phyloP scores from a whole-genome alignment of 2,329 filamentous ascomycete species.

The Colletotrichum navitas region DNA sequence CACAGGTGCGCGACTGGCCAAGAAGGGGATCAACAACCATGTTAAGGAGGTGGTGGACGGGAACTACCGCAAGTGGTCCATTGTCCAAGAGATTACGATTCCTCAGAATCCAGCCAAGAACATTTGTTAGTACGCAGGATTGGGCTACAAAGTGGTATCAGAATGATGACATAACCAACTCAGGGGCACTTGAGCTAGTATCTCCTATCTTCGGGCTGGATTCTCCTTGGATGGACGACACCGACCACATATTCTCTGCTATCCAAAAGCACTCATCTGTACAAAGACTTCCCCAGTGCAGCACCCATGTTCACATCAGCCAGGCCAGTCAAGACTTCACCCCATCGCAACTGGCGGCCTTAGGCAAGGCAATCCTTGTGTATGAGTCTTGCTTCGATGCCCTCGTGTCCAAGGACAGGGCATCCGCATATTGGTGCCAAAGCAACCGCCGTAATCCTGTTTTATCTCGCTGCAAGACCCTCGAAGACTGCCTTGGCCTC shows the following conservation, averaged over 20 bases:
- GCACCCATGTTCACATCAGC: constrained; percentile 56
- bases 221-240: constrained; percentile 48
- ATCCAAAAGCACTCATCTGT: constrained; percentile 47
- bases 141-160: not conserved
- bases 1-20: constrained; percentile 49
- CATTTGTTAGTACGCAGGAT: constrained; percentile 46
- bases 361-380: constrained; percentile 51
- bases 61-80: constrained; percentile 54
- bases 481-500: constrained; percentile 45
- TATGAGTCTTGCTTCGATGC: constrained; percentile 53
- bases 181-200: constrained; percentile 53
- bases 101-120: constrained; percentile 49
- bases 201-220: constrained; percentile 51
- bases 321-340: constrained; percentile 38
- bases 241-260: constrained; percentile 49
- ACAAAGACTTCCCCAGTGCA: constrained; percentile 47
- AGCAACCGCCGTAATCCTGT: constrained; percentile 50
- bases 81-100: constrained; percentile 54
- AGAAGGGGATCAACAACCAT: constrained; percentile 52
- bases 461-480: constrained; percentile 40
- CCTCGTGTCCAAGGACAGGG: constrained; percentile 46
- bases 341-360: constrained; percentile 45
- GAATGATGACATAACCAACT: not conserved
- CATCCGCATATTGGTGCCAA: constrained; percentile 52
- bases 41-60: constrained; percentile 49